Percentiles rank a stretch among this genome's conserved stretches.
phyloP scores from a whole-genome alignment of 2,329 filamentous ascomycete species.

The Apiospora malaysiana region DNA sequence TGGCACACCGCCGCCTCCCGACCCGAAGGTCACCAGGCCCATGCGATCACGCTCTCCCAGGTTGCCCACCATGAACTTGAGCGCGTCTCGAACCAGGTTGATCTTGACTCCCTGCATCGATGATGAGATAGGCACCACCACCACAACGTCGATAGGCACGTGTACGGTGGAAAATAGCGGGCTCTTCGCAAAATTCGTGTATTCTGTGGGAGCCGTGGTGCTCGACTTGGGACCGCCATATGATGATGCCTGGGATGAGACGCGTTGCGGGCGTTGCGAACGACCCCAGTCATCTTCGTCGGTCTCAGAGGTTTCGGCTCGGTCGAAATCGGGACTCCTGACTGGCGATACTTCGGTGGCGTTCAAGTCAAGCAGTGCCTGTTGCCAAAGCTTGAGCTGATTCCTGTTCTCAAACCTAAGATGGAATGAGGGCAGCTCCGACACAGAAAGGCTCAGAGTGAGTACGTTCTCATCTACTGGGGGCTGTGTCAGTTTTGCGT shows the following conservation, averaged over 20 bases:
- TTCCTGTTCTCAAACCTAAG: conserved; percentile 82
- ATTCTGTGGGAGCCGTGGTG: conserved; percentile 90
- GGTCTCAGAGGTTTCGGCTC: conserved; percentile 74
- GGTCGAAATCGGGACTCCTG: conserved; percentile 79
- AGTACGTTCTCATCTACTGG: conserved; percentile 78
- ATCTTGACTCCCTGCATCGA: conserved; percentile 99
- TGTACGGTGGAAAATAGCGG: conserved; percentile 67
- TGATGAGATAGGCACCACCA: conserved; percentile 95
- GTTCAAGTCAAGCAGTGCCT: conserved; percentile 83
- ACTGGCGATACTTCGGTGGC: conserved; percentile 67
- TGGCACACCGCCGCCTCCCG: conserved; percentile 88
- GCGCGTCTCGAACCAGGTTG: conserved; percentile 86
- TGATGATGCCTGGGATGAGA: conserved; percentile 81
- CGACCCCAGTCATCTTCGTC: conserved; percentile 91
- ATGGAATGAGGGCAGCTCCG: conserved; percentile 92
- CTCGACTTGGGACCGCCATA: conserved; percentile 83
- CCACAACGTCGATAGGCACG: conserved; percentile 92
- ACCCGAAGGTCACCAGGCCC: conserved; percentile 96
- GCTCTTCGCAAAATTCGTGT: conserved; percentile 72
- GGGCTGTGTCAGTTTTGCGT: conserved; percentile 39
- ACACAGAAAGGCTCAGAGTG: conserved; percentile 88
- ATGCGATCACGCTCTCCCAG: conserved; percentile 94
- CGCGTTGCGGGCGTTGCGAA: conserved; percentile 64
- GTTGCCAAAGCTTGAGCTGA: conserved; percentile 87
- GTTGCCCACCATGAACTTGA: conserved; percentile 89